Evolutionary conservation across 1,284 basidiomycete species (phyloP).

Genomic region (Salmacisia buchloeana): DNA sequence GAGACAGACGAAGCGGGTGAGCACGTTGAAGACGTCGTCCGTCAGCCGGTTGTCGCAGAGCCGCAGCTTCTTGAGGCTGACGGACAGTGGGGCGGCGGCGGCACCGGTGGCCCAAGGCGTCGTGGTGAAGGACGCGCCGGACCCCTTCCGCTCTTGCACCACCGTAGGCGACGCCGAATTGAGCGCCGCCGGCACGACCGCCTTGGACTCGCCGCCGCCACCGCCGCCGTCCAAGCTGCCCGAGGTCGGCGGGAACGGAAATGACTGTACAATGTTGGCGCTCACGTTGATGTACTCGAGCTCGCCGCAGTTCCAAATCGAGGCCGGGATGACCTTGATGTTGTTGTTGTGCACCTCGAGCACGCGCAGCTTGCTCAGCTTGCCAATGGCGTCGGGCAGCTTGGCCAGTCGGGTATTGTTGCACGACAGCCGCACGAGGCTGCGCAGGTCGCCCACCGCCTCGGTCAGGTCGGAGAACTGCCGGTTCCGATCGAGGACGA

Average conservation of each 20-base stretch:
- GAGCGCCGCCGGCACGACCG: background rate
- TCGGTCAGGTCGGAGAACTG: constrained; percentile 79
- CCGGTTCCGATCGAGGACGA: constrained; percentile 53
- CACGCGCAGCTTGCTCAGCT: constrained; percentile 67
- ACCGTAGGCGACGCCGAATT: background rate
- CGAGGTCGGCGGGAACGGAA: constrained; percentile 62
- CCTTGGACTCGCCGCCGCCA: background rate
- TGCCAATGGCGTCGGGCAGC: constrained; percentile 73
- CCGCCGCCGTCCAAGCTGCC: constrained; percentile 19
- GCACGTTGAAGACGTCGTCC: constrained; percentile 73
- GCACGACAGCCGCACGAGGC: constrained; percentile 71
- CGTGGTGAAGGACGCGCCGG: constrained; percentile 28
- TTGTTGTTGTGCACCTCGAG: constrained; percentile 91
- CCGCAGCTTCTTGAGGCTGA: constrained; percentile 70
- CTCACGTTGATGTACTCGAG: constrained; percentile 76
- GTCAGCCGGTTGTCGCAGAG: constrained; percentile 83
- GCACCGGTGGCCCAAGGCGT: constrained; percentile 16
- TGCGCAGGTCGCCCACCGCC: constrained; percentile 66
- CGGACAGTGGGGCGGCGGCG: constrained; percentile 62
- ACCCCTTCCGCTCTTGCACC: constrained; percentile 38
- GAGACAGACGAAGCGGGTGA: constrained; percentile 60
- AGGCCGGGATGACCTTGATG: constrained; percentile 67
- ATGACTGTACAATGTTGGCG: constrained; percentile 75
- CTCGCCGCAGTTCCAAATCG: constrained; percentile 77
- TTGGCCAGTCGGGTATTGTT: constrained; percentile 80